phyloP scores from a whole-genome alignment of 495 filamentous ascomycete genomes.

The Hyaloscypha finlandica region DNA sequence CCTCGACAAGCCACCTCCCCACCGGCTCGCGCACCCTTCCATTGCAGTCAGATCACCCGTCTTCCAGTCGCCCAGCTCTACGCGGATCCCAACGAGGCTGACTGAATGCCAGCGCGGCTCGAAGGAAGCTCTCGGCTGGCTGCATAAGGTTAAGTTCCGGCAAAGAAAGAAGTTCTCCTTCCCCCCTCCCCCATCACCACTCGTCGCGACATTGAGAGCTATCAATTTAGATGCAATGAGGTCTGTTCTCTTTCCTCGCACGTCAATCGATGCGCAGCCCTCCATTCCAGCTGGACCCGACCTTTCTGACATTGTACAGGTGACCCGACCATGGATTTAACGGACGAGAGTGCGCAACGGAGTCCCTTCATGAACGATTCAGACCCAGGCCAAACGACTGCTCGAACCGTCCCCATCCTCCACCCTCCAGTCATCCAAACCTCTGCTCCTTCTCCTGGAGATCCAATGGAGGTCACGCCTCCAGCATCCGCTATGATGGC shows the following conservation, averaged over 20 bases:
- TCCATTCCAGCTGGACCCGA: conserved; percentile 2
- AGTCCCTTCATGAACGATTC: conserved; percentile 25
- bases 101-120: conserved; percentile 28
- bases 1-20: background rate
- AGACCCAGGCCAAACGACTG: conserved; percentile 26
- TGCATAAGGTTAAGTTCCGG: conserved; percentile 22
- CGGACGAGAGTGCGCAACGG: conserved; percentile 32
- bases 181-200: conserved; percentile 3
- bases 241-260: conserved; percentile 19
- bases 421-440: conserved; percentile 29
- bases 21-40: background rate
- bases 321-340: conserved; percentile 30
- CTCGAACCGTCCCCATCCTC: conserved; percentile 30
- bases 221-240: conserved; percentile 30
- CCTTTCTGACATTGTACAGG: conserved; percentile 22
- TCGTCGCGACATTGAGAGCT: conserved; percentile 13
- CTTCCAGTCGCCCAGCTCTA: background rate
- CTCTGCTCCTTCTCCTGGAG: conserved; percentile 29
- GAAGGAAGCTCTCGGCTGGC: conserved; percentile 22
- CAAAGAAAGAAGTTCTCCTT: conserved; percentile 24
- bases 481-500: conserved; percentile 29
- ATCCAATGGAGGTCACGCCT: conserved; percentile 34
- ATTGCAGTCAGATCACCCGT: conserved; percentile 1
- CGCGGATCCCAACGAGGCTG: conserved; percentile 26
- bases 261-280: conserved; percentile 7